Evolutionary conservation across 441 rosid genomes (phyloP), one percentile per base, ranked within the genome.

Genomic region (Erodium chrysanthum): DNA sequence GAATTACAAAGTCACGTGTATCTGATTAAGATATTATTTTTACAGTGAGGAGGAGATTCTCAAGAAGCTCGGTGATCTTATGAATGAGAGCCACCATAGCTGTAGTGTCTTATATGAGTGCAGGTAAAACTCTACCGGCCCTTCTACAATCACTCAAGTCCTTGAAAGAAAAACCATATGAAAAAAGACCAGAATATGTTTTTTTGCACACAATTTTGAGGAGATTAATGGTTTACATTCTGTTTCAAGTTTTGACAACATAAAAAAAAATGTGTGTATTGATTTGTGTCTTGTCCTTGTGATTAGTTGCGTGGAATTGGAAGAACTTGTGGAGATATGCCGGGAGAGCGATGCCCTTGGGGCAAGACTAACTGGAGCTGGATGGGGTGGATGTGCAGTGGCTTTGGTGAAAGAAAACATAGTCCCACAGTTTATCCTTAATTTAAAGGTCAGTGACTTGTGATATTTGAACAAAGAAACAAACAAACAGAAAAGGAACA

Each of bases 331-430:
- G 56, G 77, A 78, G 64, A 67, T 81, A 56, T 81, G 87, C 81
- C 81, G 83, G 14, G 88, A 84, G 18, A 82, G 83, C 35, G 89
- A 80, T 31, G 96, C 99, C 65, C 73, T 94, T n/a, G 97, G 99
- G 37, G 97, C 99, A 40, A 89, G 97, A 78, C 91, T 94, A 21
- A 94, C 99, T 0, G 99, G 97, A 67, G 99, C 99, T 21, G 99
- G 99, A 70, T 94, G 99, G 99, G 99, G 99, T 5, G 97, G 99
- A 37, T 94, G 99, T 54, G 90, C 96, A 0, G 99, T 91, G 42
- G 90, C 96, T 18, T 78, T 94, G 66, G 97, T 94, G 56, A 91
- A 87, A 70, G 97, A 91, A 68, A 21, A 77, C 54, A 81, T 84
- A 8, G 99, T 86, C 52, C 88, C 96, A 9, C 89, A 87, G 71